Conservation (phyloP, 1,284 basidiomycete species). For the Ustilago crameri region DNA sequence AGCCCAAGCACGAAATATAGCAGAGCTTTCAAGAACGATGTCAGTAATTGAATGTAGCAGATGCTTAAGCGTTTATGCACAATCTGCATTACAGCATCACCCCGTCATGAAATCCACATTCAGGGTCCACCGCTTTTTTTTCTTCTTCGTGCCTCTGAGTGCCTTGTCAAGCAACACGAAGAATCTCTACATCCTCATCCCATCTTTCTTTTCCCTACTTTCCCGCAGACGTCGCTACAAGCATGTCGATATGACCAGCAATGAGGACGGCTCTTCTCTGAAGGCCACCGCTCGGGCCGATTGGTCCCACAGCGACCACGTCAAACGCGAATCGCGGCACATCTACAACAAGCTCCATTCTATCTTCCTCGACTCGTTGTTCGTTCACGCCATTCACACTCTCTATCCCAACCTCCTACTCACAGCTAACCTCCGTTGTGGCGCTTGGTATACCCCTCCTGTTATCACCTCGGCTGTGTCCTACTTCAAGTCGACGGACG, state of each 20-base stretch:
- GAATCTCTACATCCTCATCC: not conserved
- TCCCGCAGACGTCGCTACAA: not conserved
- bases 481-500: conserved; percentile 98
- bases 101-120: not conserved
- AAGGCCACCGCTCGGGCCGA: conserved; percentile 7
- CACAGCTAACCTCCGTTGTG: conserved; percentile 88
- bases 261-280: not conserved
- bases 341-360: conserved; percentile 47
- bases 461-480: conserved; percentile 70
- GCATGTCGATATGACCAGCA: conserved; percentile 26
- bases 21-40: too few relatives aligned
- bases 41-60: too few relatives aligned
- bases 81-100: conserved; percentile 3
- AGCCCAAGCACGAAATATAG: too few relatives aligned
- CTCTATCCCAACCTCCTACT: conserved; percentile 15
- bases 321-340: conserved; percentile 46
- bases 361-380: conserved; percentile 27
- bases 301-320: conserved; percentile 34
- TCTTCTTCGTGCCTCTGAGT: not conserved
- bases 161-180: too few relatives aligned
- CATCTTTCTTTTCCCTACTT: not conserved
- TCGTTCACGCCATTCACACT: conserved; percentile 17
- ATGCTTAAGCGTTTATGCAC: too few relatives aligned
- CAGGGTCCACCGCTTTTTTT: conserved; percentile 32
- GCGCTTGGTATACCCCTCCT: conserved; percentile 91